Percentiles rank a stretch among this genome's conserved stretches.
These are phyloP conservation scores for Phytophthora ramorum DNA, from an alignment of 352 stramenopile species.

Conservation along the genomic window DNA sequence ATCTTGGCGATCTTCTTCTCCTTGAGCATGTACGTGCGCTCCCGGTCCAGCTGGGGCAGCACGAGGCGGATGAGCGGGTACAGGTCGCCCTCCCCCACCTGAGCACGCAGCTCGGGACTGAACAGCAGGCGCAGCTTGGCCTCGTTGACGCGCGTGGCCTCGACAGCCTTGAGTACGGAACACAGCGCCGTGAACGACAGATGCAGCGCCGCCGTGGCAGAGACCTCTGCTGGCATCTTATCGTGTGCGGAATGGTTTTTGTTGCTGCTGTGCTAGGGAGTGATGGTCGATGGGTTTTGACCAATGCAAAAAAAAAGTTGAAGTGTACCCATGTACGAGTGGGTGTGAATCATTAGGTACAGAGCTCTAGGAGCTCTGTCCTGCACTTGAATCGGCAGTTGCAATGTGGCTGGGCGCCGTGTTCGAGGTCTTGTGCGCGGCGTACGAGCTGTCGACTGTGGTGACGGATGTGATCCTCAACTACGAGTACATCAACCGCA, in stretches of 20 bases:
- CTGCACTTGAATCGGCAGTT: neutral
- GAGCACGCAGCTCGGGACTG: conserved; percentile 60
- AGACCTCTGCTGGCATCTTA: neutral
- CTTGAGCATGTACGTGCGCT: conserved; percentile 89
- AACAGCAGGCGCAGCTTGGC: conserved; percentile 83
- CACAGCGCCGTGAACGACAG: conserved; percentile 82
- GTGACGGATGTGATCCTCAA: conserved; percentile 81
- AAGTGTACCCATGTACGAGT: neutral
- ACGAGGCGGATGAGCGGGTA: conserved; percentile 81
- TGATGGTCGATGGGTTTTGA: conserved; percentile 21
- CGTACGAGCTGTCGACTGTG: conserved; percentile 75
- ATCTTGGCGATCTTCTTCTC: conserved; percentile 88
- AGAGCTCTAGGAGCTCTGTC: neutral
- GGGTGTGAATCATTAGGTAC: neutral
- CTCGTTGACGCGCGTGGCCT: conserved; percentile 77
- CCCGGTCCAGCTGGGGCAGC: conserved; percentile 81
- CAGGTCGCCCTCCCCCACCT: conserved; percentile 63
- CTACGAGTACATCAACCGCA: conserved; percentile 72
- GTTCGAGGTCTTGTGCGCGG: conserved; percentile 49
- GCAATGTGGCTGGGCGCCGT: conserved; percentile 34
- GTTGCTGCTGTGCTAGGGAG: neutral
- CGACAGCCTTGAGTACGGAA: conserved; percentile 71
- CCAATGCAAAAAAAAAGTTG: conserved; percentile 7
- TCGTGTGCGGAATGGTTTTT: neutral
- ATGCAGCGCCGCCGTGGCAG: conserved; percentile 30